Evolutionary conservation across 148 eudicot genomes (phyloP).

Genomic region (Rhododendron vialii): DNA sequence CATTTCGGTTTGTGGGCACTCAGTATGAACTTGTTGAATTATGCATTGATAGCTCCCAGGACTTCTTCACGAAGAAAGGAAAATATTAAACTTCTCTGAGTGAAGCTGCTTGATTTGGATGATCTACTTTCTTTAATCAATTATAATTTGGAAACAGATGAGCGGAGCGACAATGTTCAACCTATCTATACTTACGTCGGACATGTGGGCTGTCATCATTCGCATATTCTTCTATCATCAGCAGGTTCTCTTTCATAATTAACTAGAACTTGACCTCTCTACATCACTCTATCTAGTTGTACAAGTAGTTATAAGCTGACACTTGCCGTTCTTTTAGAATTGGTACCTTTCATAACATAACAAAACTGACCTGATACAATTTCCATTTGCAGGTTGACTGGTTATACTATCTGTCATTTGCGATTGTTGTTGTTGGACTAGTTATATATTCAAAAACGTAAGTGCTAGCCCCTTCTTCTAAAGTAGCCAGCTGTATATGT

Average conservation of each 20-base stretch:
- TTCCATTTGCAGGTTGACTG: slow-evolving; percentile 65
- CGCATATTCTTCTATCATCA: slow-evolving; percentile 80
- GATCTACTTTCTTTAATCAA: background rate
- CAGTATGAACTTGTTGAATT: background rate
- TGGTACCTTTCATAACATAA: background rate
- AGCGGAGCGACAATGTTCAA: slow-evolving; percentile 83
- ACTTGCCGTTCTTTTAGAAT: background rate
- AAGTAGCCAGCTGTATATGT: background rate
- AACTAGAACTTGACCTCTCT: background rate
- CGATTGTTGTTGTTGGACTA: slow-evolving; percentile 61
- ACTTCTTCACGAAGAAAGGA: background rate
- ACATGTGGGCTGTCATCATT: slow-evolving; percentile 91
- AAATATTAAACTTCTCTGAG: background rate
- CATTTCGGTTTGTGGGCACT: background rate
- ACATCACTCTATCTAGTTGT: background rate
- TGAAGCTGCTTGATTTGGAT: background rate
- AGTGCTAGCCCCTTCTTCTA: slow-evolving; percentile 6
- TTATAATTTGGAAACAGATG: slow-evolving; percentile 32
- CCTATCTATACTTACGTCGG: slow-evolving; percentile 83
- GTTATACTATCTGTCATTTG: slow-evolving; percentile 71
- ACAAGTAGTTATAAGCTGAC: background rate
- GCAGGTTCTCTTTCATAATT: slow-evolving; percentile 37
- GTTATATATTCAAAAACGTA: slow-evolving; percentile 67
- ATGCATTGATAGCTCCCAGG: background rate
- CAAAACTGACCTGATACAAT: background rate